Evolutionary conservation across 2,329 filamentous ascomycete species (phyloP).

Genomic region (Paracoccidioides brasiliensis): DNA sequence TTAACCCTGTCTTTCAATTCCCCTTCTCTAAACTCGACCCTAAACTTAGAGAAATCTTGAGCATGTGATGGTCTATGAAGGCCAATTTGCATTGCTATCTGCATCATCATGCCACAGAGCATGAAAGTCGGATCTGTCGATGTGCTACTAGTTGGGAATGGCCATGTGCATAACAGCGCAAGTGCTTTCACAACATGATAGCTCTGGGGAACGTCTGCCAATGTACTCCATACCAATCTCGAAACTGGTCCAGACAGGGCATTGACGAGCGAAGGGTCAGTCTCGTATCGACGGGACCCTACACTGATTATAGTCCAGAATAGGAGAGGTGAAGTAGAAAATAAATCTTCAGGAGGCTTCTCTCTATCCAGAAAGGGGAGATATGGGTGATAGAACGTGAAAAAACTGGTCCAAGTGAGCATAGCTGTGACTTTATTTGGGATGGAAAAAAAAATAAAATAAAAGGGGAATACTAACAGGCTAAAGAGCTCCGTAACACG

Average conservation of each 20-base stretch:
- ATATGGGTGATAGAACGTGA: conserved; percentile 51
- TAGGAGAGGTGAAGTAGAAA: conserved; percentile 46
- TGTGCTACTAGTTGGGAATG: conserved; percentile 49
- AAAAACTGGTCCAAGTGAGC: conserved; percentile 38
- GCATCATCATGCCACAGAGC: conserved; percentile 53
- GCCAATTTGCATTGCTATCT: conserved; percentile 54
- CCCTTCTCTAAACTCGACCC: conserved; percentile 44
- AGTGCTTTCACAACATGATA: conserved; percentile 53
- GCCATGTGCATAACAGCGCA: conserved; percentile 52
- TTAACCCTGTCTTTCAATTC: conserved; percentile 51
- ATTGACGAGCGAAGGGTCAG: conserved; percentile 42
- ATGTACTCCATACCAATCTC: conserved; percentile 47
- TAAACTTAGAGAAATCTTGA: conserved; percentile 41
- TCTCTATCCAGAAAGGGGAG: conserved; percentile 48
- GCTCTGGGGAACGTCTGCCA: conserved; percentile 48
- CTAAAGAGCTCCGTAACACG: conserved; percentile 34
- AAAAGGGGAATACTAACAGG: conserved; percentile 21
- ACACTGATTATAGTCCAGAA: conserved; percentile 56
- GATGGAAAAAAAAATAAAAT: not conserved
- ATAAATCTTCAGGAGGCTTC: conserved; percentile 44
- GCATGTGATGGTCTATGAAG: conserved; percentile 51
- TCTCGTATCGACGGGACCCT: conserved; percentile 46
- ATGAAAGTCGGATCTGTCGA: conserved; percentile 54
- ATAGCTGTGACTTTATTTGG: not conserved
- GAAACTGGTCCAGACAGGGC: conserved; percentile 41